Conservation (phyloP, 1,284 basidiomycete genomes). For the Irpex sp. region DNA sequence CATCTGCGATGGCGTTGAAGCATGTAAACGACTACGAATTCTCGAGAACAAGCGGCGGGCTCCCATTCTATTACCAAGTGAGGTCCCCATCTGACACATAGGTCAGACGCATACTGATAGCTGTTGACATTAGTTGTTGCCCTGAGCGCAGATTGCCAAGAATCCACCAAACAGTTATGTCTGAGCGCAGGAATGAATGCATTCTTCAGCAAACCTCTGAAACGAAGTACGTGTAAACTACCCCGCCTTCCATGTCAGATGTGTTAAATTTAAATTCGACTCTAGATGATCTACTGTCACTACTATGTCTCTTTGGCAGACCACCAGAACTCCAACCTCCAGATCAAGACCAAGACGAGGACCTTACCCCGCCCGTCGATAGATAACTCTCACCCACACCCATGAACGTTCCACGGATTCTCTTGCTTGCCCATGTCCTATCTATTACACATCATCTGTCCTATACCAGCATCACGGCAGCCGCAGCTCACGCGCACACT, state of each 20-base stretch:
- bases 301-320: slow-evolving; percentile 17
- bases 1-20: slow-evolving; percentile 68
- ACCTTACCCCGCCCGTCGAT: not conserved
- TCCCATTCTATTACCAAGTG: slow-evolving; percentile 49
- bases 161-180: slow-evolving; percentile 67
- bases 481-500: not conserved
- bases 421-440: not conserved
- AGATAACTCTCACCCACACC: not conserved
- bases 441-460: slow-evolving; percentile 1
- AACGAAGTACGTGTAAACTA: slow-evolving; percentile 40
- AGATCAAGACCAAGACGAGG: not conserved
- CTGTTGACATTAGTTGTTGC: slow-evolving; percentile 49
- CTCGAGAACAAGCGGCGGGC: slow-evolving; percentile 53
- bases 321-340: slow-evolving; percentile 2
- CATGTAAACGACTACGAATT: slow-evolving; percentile 53
- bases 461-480: slow-evolving; percentile 1
- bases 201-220: slow-evolving; percentile 66
- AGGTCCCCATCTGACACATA: slow-evolving; percentile 14
- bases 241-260: not conserved
- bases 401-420: not conserved
- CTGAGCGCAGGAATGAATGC: slow-evolving; percentile 69
- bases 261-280: slow-evolving; percentile 10
- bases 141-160: slow-evolving; percentile 67
- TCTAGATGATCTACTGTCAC: slow-evolving; percentile 16
- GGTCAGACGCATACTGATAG: not conserved